A percentile compares a stretch with the other conserved stretches of the same genome.
Conservation (phyloP, 2,329 filamentous ascomycete species). For the Fusarium succisae region DNA sequence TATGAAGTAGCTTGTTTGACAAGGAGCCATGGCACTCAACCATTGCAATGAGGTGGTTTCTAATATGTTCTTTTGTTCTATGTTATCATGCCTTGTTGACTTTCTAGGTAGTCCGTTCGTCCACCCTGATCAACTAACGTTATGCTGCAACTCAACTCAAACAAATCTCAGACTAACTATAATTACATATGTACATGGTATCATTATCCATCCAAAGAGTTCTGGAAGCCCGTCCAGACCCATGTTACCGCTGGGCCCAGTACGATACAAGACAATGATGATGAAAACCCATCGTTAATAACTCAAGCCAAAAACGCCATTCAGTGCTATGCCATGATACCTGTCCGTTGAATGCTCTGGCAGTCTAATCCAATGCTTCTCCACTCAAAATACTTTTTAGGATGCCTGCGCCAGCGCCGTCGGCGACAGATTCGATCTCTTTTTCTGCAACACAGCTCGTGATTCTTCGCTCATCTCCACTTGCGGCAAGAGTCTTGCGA, state of each 20-base stretch:
- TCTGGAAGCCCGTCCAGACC: slow-evolving; percentile 10
- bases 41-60: neutral
- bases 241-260: slow-evolving; percentile 16
- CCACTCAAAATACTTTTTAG: slow-evolving; percentile 70
- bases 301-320: slow-evolving; percentile 33
- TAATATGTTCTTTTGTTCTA: slow-evolving; percentile 15
- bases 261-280: slow-evolving; percentile 26
- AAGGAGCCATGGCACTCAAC: neutral
- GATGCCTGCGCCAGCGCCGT: slow-evolving; percentile 69
- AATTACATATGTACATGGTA: slow-evolving; percentile 28
- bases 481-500: slow-evolving; percentile 63
- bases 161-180: slow-evolving; percentile 12
- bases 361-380: slow-evolving; percentile 63
- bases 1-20: neutral
- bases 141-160: neutral
- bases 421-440: slow-evolving; percentile 78
- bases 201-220: slow-evolving; percentile 23
- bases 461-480: slow-evolving; percentile 78
- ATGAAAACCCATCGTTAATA: slow-evolving; percentile 1
- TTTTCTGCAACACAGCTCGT: slow-evolving; percentile 82
- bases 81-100: neutral
- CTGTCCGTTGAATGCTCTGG: slow-evolving; percentile 5
- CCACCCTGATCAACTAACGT: neutral
- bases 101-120: neutral
- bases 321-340: slow-evolving; percentile 30